phyloP scores from a whole-genome alignment of 164 flowering plant species.

The Liriodendron chinense region DNA sequence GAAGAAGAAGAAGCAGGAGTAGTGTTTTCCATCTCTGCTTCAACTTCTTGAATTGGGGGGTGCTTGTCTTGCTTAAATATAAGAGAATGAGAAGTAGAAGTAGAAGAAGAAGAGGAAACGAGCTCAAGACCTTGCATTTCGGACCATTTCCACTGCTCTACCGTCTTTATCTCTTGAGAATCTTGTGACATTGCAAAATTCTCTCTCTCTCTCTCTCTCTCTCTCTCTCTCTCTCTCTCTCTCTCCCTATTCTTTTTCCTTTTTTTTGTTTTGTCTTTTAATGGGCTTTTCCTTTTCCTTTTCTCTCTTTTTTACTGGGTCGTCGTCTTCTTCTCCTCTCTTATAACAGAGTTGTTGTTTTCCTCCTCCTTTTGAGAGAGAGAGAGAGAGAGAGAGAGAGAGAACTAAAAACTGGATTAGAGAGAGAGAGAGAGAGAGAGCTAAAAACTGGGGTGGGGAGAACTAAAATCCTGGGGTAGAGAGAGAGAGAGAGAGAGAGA shows the following conservation, averaged over 20 bases:
- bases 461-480: too few species aligned
- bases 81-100: neutral
- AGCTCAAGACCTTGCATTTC: constrained; percentile 81
- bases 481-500: neutral
- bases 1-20: neutral
- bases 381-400: neutral
- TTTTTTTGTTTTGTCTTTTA: neutral
- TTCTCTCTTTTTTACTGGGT: neutral
- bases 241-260: neutral
- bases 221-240: neutral
- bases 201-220: constrained; percentile 1
- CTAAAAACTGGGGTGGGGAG: neutral
- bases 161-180: constrained; percentile 62
- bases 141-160: constrained; percentile 88
- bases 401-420: neutral
- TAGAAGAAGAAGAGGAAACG: constrained; percentile 15
- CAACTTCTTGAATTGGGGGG: neutral
- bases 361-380: neutral
- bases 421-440: neutral
- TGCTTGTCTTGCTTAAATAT: neutral
- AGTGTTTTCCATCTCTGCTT: constrained; percentile 10
- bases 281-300: neutral
- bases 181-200: constrained; percentile 65
- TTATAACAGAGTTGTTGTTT: neutral
- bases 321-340: constrained; percentile 1